Percentiles rank a stretch among this genome's conserved stretches.
Evolutionary conservation across 495 filamentous ascomycete genomes (phyloP).

Genomic region (Penicillium chermesinum): DNA sequence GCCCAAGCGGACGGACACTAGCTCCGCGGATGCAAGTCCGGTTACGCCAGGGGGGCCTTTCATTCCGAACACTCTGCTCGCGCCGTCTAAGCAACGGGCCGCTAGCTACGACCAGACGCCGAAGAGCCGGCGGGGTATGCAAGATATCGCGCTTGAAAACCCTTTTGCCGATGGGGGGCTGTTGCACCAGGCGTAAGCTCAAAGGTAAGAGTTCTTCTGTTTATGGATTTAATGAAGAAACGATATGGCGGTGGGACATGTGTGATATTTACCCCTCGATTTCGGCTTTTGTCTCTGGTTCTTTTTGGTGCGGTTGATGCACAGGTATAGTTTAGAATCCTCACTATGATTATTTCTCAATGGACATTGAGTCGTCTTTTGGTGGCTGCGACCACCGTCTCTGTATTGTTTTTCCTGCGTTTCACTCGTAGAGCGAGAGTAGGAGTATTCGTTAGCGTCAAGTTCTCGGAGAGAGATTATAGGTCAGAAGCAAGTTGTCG

Average conservation of each 20-base stretch:
- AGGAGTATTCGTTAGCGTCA: too few relatives aligned
- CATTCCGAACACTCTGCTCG: slow-evolving; percentile 35
- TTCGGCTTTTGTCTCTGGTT: neutral
- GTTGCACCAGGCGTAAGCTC: slow-evolving; percentile 37
- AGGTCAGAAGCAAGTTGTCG: too few relatives aligned
- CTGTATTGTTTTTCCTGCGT: too few relatives aligned
- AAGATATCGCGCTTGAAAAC: slow-evolving; percentile 48
- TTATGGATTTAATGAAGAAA: neutral
- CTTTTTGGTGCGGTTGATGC: too few relatives aligned
- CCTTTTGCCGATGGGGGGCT: slow-evolving; percentile 54
- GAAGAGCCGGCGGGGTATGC: slow-evolving; percentile 49
- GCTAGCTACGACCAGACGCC: neutral
- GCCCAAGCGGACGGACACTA: slow-evolving; percentile 13
- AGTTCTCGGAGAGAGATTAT: too few relatives aligned
- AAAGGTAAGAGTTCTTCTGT: neutral
- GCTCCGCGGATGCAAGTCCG: slow-evolving; percentile 15
- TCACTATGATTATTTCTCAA: neutral
- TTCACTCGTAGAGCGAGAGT: too few relatives aligned
- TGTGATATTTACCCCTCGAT: neutral
- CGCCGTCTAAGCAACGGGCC: slow-evolving; percentile 12
- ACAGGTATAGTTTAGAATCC: too few relatives aligned
- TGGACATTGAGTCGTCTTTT: too few relatives aligned
- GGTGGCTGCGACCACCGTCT: too few relatives aligned
- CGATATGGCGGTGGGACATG: neutral
- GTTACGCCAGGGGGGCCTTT: slow-evolving; percentile 25